A percentile compares a stretch with the other conserved stretches of the same genome.
These are phyloP conservation scores for Musa itinerans DNA, from an alignment of 176 grass and related monocot genomes.

Conservation along the genomic window DNA sequence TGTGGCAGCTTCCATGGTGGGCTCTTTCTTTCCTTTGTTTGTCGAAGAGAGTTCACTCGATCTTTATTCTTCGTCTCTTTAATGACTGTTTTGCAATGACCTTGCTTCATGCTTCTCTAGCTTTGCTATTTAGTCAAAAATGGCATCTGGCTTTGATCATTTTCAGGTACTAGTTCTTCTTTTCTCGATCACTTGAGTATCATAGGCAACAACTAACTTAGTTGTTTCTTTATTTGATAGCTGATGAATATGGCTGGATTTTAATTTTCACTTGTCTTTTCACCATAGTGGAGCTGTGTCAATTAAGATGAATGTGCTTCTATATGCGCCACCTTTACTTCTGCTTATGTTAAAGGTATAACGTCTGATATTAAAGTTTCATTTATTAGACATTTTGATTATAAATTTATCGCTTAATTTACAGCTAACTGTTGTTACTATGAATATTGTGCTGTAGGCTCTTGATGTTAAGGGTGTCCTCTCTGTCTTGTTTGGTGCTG, in stretches of 20 bases:
- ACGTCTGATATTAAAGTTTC: neutral
- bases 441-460: constrained; percentile 31
- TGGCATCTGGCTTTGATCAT: constrained; percentile 83
- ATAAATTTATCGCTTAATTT: neutral
- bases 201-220: neutral
- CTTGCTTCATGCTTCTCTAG: constrained; percentile 73
- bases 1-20: constrained; percentile 86
- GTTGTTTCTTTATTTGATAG: too few relatives aligned
- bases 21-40: constrained; percentile 85
- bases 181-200: neutral
- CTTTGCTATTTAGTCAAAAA: constrained; percentile 64
- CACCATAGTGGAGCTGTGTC: constrained; percentile 60
- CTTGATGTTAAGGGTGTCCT: constrained; percentile 69
- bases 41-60: constrained; percentile 84
- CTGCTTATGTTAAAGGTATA: constrained; percentile 83
- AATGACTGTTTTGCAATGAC: constrained; percentile 90
- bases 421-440: constrained; percentile 23
- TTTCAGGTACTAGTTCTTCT: constrained; percentile 59
- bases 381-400: constrained; percentile 11
- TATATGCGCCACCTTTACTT: constrained; percentile 81
- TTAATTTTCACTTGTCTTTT: constrained; percentile 18
- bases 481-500: constrained; percentile 66
- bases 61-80: constrained; percentile 91
- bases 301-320: constrained; percentile 98
- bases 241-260: neutral